Evolutionary conservation across 2,329 filamentous ascomycete species (phyloP).

Genomic region (Corinectria fuckeliana): DNA sequence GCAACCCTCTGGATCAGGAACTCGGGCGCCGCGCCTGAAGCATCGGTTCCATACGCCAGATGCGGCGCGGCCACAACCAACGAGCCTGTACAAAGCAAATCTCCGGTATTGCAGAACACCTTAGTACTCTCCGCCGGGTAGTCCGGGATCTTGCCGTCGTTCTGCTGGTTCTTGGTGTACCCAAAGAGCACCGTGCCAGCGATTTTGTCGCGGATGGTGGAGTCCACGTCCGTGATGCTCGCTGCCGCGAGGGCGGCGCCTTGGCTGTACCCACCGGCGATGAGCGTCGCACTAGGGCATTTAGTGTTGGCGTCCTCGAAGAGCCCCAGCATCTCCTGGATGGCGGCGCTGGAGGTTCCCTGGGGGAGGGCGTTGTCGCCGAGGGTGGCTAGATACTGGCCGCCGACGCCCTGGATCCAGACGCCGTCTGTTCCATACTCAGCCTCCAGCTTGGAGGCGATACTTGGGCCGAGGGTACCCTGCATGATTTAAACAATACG

Average conservation of each 20-base stretch:
- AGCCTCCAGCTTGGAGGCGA: slow-evolving; percentile 35
- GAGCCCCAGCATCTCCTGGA: slow-evolving; percentile 48
- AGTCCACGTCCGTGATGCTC: slow-evolving; percentile 42
- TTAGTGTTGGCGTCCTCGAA: slow-evolving; percentile 47
- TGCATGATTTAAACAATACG: background rate
- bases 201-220: slow-evolving; percentile 41
- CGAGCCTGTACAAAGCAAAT: slow-evolving; percentile 44
- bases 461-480: slow-evolving; percentile 35
- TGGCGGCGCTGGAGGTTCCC: slow-evolving; percentile 44
- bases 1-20: background rate
- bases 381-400: slow-evolving; percentile 44
- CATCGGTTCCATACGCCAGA: background rate
- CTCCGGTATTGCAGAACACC: slow-evolving; percentile 45
- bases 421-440: slow-evolving; percentile 33
- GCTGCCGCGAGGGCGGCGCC: slow-evolving; percentile 50
- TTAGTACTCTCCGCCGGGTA: slow-evolving; percentile 41
- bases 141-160: slow-evolving; percentile 44
- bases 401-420: slow-evolving; percentile 52
- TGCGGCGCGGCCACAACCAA: slow-evolving; percentile 45
- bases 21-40: background rate
- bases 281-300: slow-evolving; percentile 49
- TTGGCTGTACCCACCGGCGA: slow-evolving; percentile 49
- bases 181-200: slow-evolving; percentile 46
- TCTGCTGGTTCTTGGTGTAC: slow-evolving; percentile 50
- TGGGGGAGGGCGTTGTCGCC: slow-evolving; percentile 42